Base-by-base conservation (phyloP, 169 alveolate genomes). In the Plasmodium falciparum region DNA sequence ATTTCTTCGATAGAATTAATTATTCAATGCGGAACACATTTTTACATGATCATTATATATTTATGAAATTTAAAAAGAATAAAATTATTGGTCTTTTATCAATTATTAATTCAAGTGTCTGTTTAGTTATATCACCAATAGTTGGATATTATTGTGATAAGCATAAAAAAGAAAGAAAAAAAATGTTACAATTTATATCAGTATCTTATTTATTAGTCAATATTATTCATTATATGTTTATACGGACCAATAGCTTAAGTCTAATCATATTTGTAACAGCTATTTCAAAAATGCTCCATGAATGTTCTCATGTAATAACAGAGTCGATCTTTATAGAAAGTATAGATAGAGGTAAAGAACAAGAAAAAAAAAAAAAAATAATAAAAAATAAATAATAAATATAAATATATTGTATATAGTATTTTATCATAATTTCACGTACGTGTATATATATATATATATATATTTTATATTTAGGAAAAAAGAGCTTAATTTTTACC, bases 311-410 rank as follows among this genome's bases (percentile, higher is more conserved):
- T 58, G 89, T 76, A 9, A 76, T 76, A 49, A 76, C 89, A 7
- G 89, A 76, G n/a, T 76, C 89, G 12, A 76, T 76, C 12, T 76
- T 76, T 58, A 76, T 76, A 76, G 89, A 76, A 43, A 76, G 89
- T 67, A 76, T 76, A 76, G 89, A 76, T 43, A 69, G 59, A 22
- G 89, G 89, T 76, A 39, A 76, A 45, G 1, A 65, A 29, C 15
- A 15, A 7, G 9, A 52, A 52, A 7, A n/a, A 52, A 52, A 52
- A 7, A 13, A 1, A 52, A 7, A 52, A n/a, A 52, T 52, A 15
- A 20, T 20, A 52, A 52, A 0, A n/a, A 11, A 52, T 52, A 52
- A n/a, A 11, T n/a, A n/a, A 52, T 52, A 52, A 52, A 52, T 33
- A 5, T 39, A 39, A 39, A 39, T 39, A 39, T 39, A 39, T 39